A percentile compares a stretch with the other conserved stretches of the same genome.
phyloP scores from a whole-genome alignment of 495 filamentous ascomycete species.

The Penicillium desertorum region DNA sequence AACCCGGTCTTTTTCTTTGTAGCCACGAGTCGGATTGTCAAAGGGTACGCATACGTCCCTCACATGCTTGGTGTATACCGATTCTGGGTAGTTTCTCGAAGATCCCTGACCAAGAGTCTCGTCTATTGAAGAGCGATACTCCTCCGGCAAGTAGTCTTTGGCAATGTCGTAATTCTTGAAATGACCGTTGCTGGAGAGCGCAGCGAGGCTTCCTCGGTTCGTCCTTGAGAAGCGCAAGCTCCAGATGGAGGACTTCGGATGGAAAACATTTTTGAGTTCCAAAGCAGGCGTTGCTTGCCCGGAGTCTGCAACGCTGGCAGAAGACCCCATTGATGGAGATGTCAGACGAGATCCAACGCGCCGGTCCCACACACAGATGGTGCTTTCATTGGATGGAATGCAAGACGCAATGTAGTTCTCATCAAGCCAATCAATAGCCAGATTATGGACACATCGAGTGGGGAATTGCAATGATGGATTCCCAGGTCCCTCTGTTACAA shows the following conservation, averaged over 20 bases:
- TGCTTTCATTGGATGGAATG: slow-evolving; percentile 63
- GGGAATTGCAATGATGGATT: slow-evolving; percentile 63
- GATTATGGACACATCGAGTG: slow-evolving; percentile 83
- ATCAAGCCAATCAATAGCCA: slow-evolving; percentile 86
- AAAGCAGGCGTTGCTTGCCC: slow-evolving; percentile 55
- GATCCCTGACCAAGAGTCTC: slow-evolving; percentile 44
- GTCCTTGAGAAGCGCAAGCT: slow-evolving; percentile 78
- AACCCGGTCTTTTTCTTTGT: slow-evolving; percentile 61
- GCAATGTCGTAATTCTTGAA: slow-evolving; percentile 70
- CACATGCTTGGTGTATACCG: slow-evolving; percentile 49
- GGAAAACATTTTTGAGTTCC: slow-evolving; percentile 64
- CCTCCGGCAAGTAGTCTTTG: slow-evolving; percentile 54
- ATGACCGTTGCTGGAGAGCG: slow-evolving; percentile 76
- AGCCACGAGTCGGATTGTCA: slow-evolving; percentile 42
- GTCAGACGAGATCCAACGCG: slow-evolving; percentile 59
- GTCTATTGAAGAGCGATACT: slow-evolving; percentile 42
- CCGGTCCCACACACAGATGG: slow-evolving; percentile 85
- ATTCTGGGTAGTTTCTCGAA: slow-evolving; percentile 41
- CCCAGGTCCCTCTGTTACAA: slow-evolving; percentile 46
- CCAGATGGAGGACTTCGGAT: slow-evolving; percentile 61
- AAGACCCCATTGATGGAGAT: slow-evolving; percentile 38
- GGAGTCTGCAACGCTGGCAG: slow-evolving; percentile 33
- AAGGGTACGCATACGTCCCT: slow-evolving; percentile 49
- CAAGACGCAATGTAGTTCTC: slow-evolving; percentile 94
- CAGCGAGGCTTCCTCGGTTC: slow-evolving; percentile 68